Evolutionary conservation across 371 early-diverging fungal species (phyloP).

Genomic region (Mucor lusitanicus): DNA sequence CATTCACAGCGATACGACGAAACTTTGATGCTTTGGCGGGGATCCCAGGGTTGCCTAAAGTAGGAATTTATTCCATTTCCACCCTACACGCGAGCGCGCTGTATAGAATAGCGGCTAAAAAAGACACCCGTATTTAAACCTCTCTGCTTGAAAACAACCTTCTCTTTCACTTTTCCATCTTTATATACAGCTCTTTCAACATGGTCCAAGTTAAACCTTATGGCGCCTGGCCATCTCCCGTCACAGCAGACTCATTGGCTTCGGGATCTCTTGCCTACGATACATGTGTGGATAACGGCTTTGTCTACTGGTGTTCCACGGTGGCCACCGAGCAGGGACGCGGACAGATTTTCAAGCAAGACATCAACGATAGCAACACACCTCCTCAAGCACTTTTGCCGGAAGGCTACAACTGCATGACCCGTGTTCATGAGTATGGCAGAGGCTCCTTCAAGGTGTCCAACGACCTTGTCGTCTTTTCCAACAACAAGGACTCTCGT

Average conservation of each 20-base stretch:
- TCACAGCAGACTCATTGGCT: constrained; percentile 45
- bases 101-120: not conserved
- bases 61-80: constrained; percentile 1
- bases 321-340: constrained; percentile 46
- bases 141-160: not conserved
- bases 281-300: constrained; percentile 27
- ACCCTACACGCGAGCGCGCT: not conserved
- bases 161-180: not conserved
- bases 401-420: constrained; percentile 37
- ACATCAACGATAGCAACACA: constrained; percentile 1
- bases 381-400: constrained; percentile 28
- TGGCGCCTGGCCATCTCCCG: constrained; percentile 50
- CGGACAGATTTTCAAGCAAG: constrained; percentile 39
- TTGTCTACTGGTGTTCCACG: constrained; percentile 38
- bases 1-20: too few species aligned
- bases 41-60: not conserved
- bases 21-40: not conserved
- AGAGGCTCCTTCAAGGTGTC: constrained; percentile 64
- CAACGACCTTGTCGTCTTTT: constrained; percentile 61
- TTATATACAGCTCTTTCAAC: constrained; percentile 1
- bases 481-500: constrained; percentile 60
- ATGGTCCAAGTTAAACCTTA: constrained; percentile 38
- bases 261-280: constrained; percentile 28
- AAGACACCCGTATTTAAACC: not conserved
- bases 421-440: constrained; percentile 80